phyloP scores from a whole-genome alignment of 108 stramenopile species.

The Skeletonema tropicum region DNA sequence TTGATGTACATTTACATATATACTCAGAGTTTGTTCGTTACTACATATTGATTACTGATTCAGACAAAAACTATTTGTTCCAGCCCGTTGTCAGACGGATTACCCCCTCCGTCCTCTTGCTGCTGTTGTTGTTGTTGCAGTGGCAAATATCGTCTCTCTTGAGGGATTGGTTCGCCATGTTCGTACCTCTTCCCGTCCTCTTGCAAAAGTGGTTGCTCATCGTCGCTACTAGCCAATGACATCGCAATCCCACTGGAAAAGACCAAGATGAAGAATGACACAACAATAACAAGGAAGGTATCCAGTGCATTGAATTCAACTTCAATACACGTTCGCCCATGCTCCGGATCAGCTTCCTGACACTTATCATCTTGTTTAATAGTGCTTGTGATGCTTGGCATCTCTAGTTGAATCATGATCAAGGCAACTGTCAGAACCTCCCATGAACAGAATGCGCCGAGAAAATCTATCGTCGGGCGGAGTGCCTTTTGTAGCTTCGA shows the following conservation, averaged over 20 bases:
- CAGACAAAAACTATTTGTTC: slow-evolving; percentile 12
- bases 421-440: slow-evolving; percentile 82
- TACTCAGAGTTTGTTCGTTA: background rate
- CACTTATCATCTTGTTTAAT: slow-evolving; percentile 61
- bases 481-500: slow-evolving; percentile 29
- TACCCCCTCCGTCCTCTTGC: background rate
- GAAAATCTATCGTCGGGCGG: slow-evolving; percentile 59
- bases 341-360: slow-evolving; percentile 38
- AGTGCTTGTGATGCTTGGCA: slow-evolving; percentile 82
- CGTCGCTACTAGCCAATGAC: slow-evolving; percentile 27
- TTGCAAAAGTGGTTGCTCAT: slow-evolving; percentile 3
- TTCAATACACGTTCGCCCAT: slow-evolving; percentile 48
- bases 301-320: slow-evolving; percentile 46
- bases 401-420: slow-evolving; percentile 78
- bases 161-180: slow-evolving; percentile 38
- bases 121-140: background rate
- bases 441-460: slow-evolving; percentile 89
- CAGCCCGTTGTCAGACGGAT: background rate
- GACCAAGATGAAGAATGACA: slow-evolving; percentile 38
- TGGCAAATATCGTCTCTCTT: background rate
- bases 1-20: no score
- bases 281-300: slow-evolving; percentile 28
- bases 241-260: slow-evolving; percentile 30
- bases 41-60: background rate
- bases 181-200: slow-evolving; percentile 31